A percentile compares a stretch with the other conserved stretches of the same genome.
Evolutionary conservation across 164 flowering plant species (phyloP).

Genomic region (Dillenia suffruticosa): DNA sequence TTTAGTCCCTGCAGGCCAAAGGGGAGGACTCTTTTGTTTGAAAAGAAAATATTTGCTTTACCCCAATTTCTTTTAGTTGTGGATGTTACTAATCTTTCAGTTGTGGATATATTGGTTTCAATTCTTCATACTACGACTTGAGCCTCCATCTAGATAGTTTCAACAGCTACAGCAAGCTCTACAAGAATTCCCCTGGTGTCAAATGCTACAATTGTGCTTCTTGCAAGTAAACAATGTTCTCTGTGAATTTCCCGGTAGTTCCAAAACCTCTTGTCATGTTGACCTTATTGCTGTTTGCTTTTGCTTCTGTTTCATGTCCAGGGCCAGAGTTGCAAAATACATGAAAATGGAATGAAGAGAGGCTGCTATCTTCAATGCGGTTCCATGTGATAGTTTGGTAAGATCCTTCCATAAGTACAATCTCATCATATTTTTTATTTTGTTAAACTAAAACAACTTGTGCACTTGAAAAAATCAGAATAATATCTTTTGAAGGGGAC

Average conservation of each 20-base stretch:
- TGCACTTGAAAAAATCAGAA: background rate
- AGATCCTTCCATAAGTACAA: constrained; percentile 8
- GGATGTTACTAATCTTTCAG: constrained; percentile 20
- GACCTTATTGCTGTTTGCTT: background rate
- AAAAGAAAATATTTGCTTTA: too few relatives aligned
- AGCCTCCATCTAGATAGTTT: constrained; percentile 73
- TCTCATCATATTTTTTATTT: background rate
- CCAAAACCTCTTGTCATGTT: background rate
- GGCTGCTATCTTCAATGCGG: constrained; percentile 76
- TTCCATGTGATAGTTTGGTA: constrained; percentile 80
- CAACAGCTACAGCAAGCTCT: constrained; percentile 78
- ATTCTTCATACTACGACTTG: constrained; percentile 88
- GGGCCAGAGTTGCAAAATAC: constrained; percentile 96
- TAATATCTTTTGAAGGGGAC: background rate
- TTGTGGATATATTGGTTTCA: constrained; percentile 84
- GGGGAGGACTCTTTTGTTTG: too few relatives aligned
- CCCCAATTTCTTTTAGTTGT: too few relatives aligned
- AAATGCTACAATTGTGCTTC: constrained; percentile 94
- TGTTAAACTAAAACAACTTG: background rate
- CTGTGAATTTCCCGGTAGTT: background rate
- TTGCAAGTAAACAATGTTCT: constrained; percentile 67
- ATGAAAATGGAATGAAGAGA: constrained; percentile 95
- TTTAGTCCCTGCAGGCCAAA: background rate
- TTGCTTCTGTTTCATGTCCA: constrained; percentile 25
- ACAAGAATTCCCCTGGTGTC: constrained; percentile 58